A percentile compares a stretch with the other conserved stretches of the same genome.
Evolutionary conservation across 768 basidiomycete genomes (phyloP).

Genomic region (Amanita pseudoporphyria): DNA sequence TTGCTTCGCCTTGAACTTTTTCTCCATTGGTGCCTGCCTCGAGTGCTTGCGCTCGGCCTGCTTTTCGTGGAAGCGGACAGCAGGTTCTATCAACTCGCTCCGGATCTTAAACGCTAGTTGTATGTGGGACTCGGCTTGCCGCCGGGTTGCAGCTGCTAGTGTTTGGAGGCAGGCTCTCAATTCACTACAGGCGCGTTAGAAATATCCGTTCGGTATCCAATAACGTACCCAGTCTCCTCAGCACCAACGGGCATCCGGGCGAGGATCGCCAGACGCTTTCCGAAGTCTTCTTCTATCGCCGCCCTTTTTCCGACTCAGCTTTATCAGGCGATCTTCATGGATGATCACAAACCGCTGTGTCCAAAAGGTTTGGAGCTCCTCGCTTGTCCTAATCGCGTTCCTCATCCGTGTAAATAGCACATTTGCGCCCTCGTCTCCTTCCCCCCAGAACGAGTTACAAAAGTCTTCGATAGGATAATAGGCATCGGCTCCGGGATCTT

Average conservation of each 20-base stretch:
- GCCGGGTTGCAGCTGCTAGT: constrained; percentile 73
- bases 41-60: constrained; percentile 83
- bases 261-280: constrained; percentile 70
- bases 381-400: constrained; percentile 75
- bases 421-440: constrained; percentile 77
- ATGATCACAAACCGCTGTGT: constrained; percentile 63
- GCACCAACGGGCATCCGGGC: constrained; percentile 67
- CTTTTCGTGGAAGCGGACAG: constrained; percentile 69
- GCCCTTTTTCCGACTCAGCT: constrained; percentile 28
- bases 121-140: constrained; percentile 62
- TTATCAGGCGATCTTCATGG: neutral
- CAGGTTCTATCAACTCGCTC: constrained; percentile 28
- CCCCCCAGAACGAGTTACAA: constrained; percentile 96
- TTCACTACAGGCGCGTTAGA: constrained; percentile 40
- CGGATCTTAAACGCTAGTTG: constrained; percentile 67
- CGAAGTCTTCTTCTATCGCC: constrained; percentile 92
- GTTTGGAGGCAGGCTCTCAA: constrained; percentile 74
- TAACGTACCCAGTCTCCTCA: constrained; percentile 85
- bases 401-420: constrained; percentile 85
- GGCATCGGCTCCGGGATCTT: constrained; percentile 36
- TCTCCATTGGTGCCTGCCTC: constrained; percentile 82
- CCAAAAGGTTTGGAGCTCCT: constrained; percentile 85
- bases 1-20: constrained; percentile 83
- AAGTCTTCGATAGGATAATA: constrained; percentile 54
- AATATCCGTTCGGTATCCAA: neutral